These are phyloP conservation scores for Annulohypoxylon bovei DNA, from an alignment of 495 filamentous ascomycete genomes.

Conservation along the genomic window DNA sequence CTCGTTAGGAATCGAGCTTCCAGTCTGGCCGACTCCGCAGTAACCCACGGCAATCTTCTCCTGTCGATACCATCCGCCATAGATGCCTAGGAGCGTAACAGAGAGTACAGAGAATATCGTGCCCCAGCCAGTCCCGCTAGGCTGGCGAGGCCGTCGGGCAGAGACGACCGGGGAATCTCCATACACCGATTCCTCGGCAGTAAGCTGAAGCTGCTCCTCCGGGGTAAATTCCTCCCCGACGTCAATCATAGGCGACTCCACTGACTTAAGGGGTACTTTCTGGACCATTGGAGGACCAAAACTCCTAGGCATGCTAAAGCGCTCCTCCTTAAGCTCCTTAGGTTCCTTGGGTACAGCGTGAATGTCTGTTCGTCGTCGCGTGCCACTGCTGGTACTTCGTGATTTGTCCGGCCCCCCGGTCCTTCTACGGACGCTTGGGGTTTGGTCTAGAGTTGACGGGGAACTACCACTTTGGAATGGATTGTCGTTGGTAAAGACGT, in stretches of 20 bases:
- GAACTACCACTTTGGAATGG: constrained; percentile 89
- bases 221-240: constrained; percentile 93
- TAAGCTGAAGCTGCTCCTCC: constrained; percentile 83
- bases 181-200: constrained; percentile 62
- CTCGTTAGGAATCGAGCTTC: constrained; percentile 52
- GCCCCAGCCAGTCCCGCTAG: constrained; percentile 45
- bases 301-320: constrained; percentile 50
- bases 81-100: constrained; percentile 71
- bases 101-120: constrained; percentile 74
- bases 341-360: constrained; percentile 37
- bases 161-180: constrained; percentile 46
- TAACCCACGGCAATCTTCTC: constrained; percentile 96
- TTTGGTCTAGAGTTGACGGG: constrained; percentile 47
- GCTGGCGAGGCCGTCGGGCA: constrained; percentile 31
- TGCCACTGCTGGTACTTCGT: constrained; percentile 46
- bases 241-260: constrained; percentile 57
- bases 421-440: constrained; percentile 54
- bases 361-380: constrained; percentile 50
- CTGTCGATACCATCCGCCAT: constrained; percentile 85
- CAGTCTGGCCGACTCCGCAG: constrained; percentile 78
- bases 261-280: constrained; percentile 24
- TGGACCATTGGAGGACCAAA: constrained; percentile 58
- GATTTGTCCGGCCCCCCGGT: constrained; percentile 45
- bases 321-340: constrained; percentile 18
- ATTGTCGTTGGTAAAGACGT: constrained; percentile 85